Conservation (phyloP, 371 early-diverging fungal genomes). For the Thermomucor indicae-seudaticae region DNA sequence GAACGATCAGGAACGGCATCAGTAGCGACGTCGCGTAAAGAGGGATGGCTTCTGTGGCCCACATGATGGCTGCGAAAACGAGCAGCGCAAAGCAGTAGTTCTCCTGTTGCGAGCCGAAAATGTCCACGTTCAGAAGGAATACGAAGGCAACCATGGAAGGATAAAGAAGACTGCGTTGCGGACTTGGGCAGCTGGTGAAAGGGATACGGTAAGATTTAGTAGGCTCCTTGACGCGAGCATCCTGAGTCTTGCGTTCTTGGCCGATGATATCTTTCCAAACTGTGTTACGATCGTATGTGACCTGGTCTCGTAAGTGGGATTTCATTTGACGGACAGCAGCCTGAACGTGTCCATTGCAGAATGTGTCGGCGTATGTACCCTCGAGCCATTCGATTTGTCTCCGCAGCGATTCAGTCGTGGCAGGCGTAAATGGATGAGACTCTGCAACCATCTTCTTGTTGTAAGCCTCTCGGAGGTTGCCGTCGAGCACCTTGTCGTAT, state of each 20-base stretch:
- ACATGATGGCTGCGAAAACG: conserved; percentile 59
- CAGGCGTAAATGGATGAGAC: conserved; percentile 56
- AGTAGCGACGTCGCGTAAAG: conserved; percentile 77
- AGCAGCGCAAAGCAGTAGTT: conserved; percentile 64
- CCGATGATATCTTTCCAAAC: conserved; percentile 82
- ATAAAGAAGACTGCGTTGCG: conserved; percentile 21
- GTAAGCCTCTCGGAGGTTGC: conserved; percentile 43
- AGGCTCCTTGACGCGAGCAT: conserved; percentile 44
- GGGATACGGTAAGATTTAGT: conserved; percentile 42
- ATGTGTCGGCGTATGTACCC: conserved; percentile 62
- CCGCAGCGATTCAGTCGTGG: conserved; percentile 44
- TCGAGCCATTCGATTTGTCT: conserved; percentile 55
- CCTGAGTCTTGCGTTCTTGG: conserved; percentile 59
- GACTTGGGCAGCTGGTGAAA: conserved; percentile 20
- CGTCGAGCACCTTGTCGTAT: conserved; percentile 85
- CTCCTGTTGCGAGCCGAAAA: conserved; percentile 61
- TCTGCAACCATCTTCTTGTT: conserved; percentile 56
- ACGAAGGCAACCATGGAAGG: conserved; percentile 55
- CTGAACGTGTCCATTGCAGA: conserved; percentile 46
- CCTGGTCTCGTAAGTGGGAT: conserved; percentile 62
- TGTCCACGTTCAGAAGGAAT: conserved; percentile 45
- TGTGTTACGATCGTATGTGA: conserved; percentile 77
- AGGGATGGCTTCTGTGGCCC: conserved; percentile 82
- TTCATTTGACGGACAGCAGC: conserved; percentile 64
- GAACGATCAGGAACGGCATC: conserved; percentile 75